Base-by-base conservation (phyloP, 169 alveolate species). In the Plasmodium coatneyi region DNA sequence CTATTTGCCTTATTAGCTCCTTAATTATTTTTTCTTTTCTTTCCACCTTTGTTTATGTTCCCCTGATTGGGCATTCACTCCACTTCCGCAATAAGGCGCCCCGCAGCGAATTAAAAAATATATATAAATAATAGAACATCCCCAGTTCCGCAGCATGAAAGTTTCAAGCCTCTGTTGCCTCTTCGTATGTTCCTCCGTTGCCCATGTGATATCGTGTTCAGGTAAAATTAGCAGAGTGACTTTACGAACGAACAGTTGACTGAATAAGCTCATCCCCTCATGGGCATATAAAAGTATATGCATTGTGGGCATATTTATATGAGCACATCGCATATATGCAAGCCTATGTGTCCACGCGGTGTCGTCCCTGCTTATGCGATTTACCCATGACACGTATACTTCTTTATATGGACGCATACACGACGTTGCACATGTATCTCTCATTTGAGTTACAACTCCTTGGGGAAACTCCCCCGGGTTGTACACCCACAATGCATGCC, bases 101-200 rank as follows among this genome's bases (percentile, higher is more conserved):
- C 76, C 30, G n/a, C 14, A 22, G 14, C 36, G 76, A 66, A 66
- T 66, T 60, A 60, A 66, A 19, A n/a, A 66, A 32, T 32, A 32
- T 32, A 32, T 32, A 32, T 32, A 1, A 66, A 66, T 0, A 22
- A 66, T 66, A 66, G 5, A 66, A 66, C n/a, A 1, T 22, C 36
- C 36, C 36, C 36, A 66, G 76, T 66, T 76, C 49, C 49, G 9
- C 70, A 76, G 56, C 41, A 80, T 80, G 87, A 80, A 80, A 22
- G 16, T 14, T 80, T 52, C 70, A 49, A 80, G 71, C 28, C 70
- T 80, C 70, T 10, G 49, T 80, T 80, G 5, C 36, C 22, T 80
- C 70, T 3, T 49, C 87, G 46, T 80, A 46, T 32, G 56, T 46
- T 80, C 87, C 46, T 49, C 76, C 52, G 66, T 80, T 46, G 70